Evolutionary conservation across 2,329 filamentous ascomycete species (phyloP), one percentile per base, ranked within the genome.

Genomic region (Arthrobotrys entomopaga): DNA sequence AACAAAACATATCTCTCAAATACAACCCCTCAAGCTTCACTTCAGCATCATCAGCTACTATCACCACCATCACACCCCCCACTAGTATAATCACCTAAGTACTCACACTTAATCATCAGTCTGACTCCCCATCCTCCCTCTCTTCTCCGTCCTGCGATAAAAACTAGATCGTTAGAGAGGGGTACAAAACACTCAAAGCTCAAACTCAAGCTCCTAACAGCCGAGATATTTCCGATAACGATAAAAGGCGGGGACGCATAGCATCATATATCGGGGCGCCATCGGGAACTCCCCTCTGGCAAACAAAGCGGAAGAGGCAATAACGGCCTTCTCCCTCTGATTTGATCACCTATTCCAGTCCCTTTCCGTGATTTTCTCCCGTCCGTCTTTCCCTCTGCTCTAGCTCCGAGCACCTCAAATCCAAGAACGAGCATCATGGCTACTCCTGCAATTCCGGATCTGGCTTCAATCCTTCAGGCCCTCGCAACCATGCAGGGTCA

Each of bases 401-500:
- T 22, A 34, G 66, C 20, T 43, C 16, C 34, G 29, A 49, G 38
- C 13, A 54, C 52, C 46, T 38, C 42, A 42, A 40, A 22, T 34
- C 42, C 16, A 34, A 61, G 5, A 56, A 42, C 40, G 15, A 53
- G 50, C 26, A 83, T 76, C 81, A 94, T 94, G 91, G 89, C 91
- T 81, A 88, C 86, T 42, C 19, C 61, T 81, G 84, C 85, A 78
- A 83, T 85, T 77, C 86, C 88, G 82, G 88, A 90, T 82, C 96
- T 95, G 83, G 87, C 88, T 83, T 91, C 92, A 76, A 92, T 99
- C 78, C 86, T 98, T 79, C 89, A 90, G 78, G 95, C 94, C 76
- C 89, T 98, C 83, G 87, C 89, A 81, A 95, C 93, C 77, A 97
- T 99, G 93, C 90, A 88, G 80, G 86, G 93, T 81, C 91, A 90